Evolutionary conservation across 2,329 filamentous ascomycete genomes (phyloP), one percentile per base, ranked within the genome.

Genomic region (Lachnum nothofagi): DNA sequence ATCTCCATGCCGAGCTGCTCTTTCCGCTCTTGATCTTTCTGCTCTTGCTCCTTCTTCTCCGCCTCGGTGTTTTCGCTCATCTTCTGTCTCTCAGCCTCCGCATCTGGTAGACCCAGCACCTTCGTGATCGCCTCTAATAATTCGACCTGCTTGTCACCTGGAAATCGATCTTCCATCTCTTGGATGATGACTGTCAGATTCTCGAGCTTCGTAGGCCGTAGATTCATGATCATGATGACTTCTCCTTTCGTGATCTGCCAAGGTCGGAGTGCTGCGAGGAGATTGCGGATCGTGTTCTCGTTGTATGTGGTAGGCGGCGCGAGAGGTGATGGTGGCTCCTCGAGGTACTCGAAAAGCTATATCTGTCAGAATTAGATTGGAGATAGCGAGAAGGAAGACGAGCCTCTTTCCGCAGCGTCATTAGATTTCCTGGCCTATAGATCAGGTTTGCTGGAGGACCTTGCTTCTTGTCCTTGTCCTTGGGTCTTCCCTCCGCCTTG

Each of bases 191-290:
- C 78, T 60, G 82, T 82, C 56, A 87, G 70, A 39, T 76, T 74
- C 3, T 76, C 75, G 24, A 74, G 70, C 23, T 72, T 77, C 19
- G 72, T 71, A 0, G 83, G 83, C 9, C 83, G 75, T 37, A 84
- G 68, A 62, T 87, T 86, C 57, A 86, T 64, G 41, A 86, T 77
- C 78, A 85, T 84, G 61, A 86, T 69, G 46, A 83, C 68, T 66
- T 86, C 83, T 46, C 80, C 80, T 70, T 86, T 86, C 67, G 79
- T 78, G 47, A 86, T 72, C 39, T 79, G 73, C 64, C 76, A 84
- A 1, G 70, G 71, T 9, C 74, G 72, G 42, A 86, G 68, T 20
- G 69, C 71, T 59, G 77, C 67, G 34, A 86, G 69, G 34, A 87
- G 74, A 20, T 63, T 66, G 5, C 68, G 60, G 53, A 85, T 77